These are phyloP conservation scores for Neofusicoccum kwambonambiense DNA, from an alignment of 2,329 filamentous ascomycete species.

Conservation along the genomic window DNA sequence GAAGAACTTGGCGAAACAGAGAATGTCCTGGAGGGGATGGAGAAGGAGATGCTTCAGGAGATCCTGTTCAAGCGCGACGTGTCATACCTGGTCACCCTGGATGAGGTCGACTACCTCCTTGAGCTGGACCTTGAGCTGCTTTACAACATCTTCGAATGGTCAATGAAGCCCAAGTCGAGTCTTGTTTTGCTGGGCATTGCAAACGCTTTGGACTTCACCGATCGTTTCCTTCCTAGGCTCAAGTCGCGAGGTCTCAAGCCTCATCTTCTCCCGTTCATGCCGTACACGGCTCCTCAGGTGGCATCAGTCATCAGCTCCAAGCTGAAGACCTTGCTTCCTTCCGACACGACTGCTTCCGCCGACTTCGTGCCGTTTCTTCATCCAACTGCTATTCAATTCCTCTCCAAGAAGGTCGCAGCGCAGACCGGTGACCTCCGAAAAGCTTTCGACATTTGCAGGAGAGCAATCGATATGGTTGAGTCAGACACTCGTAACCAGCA, in stretches of 20 bases:
- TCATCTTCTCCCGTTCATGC: constrained; percentile 83
- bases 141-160: constrained; percentile 97
- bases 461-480: constrained; percentile 86
- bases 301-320: constrained; percentile 82
- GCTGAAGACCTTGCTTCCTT: constrained; percentile 70
- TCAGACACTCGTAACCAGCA: constrained; percentile 75
- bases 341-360: constrained; percentile 46
- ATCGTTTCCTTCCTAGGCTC: constrained; percentile 88
- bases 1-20: constrained; percentile 63
- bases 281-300: constrained; percentile 85
- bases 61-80: constrained; percentile 64
- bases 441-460: constrained; percentile 89
- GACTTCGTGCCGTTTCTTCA: constrained; percentile 84
- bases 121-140: constrained; percentile 85
- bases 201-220: constrained; percentile 92
- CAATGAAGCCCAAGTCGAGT: constrained; percentile 73
- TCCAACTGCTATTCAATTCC: constrained; percentile 88
- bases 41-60: constrained; percentile 65
- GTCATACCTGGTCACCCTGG: constrained; percentile 80
- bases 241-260: constrained; percentile 93
- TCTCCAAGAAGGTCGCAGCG: constrained; percentile 88
- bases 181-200: constrained; percentile 89
- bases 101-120: constrained; percentile 93
- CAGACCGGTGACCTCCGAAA: constrained; percentile 94
- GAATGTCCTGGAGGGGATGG: constrained; percentile 64